Conservation (phyloP, 129 eudicot species). For the Lonicera japonica region DNA sequence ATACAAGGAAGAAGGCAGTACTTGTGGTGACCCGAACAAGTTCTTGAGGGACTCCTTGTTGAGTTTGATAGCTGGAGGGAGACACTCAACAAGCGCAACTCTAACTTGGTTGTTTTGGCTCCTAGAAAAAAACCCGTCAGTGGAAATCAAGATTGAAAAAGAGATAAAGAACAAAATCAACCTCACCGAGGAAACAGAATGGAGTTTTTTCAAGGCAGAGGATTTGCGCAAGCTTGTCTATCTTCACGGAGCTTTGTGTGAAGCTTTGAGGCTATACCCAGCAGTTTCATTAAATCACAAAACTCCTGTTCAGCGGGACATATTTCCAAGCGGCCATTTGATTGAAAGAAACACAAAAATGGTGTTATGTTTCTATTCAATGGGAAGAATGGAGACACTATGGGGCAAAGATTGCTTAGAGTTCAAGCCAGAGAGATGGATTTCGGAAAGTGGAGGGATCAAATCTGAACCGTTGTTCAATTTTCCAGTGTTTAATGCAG, state of each 20-base stretch:
- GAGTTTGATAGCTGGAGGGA: conserved; percentile 26
- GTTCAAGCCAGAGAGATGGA: conserved; percentile 23
- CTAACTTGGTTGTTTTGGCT: conserved; percentile 36
- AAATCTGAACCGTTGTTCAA: conserved; percentile 15
- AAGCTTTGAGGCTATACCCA: conserved; percentile 15
- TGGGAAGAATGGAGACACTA: conserved; percentile 15
- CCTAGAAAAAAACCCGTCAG: conserved; percentile 15
- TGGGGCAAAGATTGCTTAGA: conserved; percentile 23
- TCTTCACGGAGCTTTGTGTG: conserved; percentile 19
- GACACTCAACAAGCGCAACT: conserved; percentile 20
- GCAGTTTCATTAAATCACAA: conserved; percentile 15
- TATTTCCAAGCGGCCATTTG: conserved; percentile 14
- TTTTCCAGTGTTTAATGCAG: conserved; percentile 13
- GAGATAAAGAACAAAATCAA: conserved; percentile 1
- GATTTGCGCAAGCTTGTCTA: conserved; percentile 1
- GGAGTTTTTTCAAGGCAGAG: not conserved
- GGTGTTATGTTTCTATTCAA: no score
- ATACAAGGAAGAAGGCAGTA: not conserved
- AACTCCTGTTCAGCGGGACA: conserved; percentile 4
- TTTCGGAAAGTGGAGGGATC: conserved; percentile 9
- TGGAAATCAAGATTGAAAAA: conserved; percentile 18
- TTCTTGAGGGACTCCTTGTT: conserved; percentile 17
- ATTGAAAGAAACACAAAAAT: not conserved
- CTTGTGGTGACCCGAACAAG: not conserved
- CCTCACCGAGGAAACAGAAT: not conserved